Base-by-base conservation (phyloP, 2,329 filamentous ascomycete genomes). In the Geoglossum cookeanum region DNA sequence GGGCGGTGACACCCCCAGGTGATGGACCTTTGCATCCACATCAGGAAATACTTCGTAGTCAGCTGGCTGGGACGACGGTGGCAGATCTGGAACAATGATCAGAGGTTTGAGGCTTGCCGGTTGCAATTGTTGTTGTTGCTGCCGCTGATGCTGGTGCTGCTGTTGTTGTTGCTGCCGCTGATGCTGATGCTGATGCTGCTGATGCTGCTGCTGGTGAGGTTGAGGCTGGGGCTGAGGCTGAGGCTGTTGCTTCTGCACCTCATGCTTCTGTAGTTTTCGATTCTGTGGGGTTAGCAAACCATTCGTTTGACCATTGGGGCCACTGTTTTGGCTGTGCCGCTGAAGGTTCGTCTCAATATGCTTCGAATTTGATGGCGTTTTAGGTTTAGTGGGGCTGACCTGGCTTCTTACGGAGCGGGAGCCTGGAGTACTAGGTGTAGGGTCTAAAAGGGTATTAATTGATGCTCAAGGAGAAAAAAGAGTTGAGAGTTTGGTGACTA, bases 51-150 rank as follows among this genome's bases (percentile, higher is more conserved):
- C 9, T 39, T 57, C 55, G 37, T 57, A 57, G 6, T 57, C 55
- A 13, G 45, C 35, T 3, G 27, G 17, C 15, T 51, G 42, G 5
- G 55, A 53, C 4, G 30, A 63, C 3, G 67, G 58, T n/a, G 71
- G 64, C 35, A 73, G 68, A 17, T 71, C 66, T 17, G 75, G 75
- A 56, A 78, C 71, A 8, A 78, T 63, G 0, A 78, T 70, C n/a
- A 72, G 68, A 2, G 42, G 60, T 39, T 58, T 63, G 60, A n/a
- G 47, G 11, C 52, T 56, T 27, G 15, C 6, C 30, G 32, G 30
- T 45, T 35, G 39, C 35, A 35, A 51, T 35, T 30, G 35, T 35
- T 57, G 59, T 30, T 22, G 22, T 22, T 22, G 22, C 22, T 22
- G 22, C 22, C 22, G 22, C 22, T 22, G 22, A 22, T 22, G 22